Base-by-base conservation (phyloP, 768 basidiomycete genomes). In the Stropharia rugosoannulata region DNA sequence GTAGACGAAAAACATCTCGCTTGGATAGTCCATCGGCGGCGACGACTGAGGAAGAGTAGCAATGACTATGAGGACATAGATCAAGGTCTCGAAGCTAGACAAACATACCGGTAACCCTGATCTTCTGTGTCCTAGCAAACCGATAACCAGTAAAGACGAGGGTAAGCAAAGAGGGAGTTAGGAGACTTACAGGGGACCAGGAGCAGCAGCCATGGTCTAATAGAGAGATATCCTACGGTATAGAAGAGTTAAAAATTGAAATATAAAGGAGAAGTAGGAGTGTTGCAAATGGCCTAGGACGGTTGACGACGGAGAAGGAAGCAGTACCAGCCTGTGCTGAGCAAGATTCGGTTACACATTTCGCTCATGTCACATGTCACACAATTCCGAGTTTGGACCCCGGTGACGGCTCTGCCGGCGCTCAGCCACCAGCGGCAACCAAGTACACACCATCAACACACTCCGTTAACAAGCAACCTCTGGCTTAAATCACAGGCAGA, bases 11-110 rank as follows among this genome's bases (percentile, higher is more conserved):
- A 51, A 96, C 93, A 77, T 97, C 94, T 55, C 94, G 90, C 76
- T 96, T 97, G 45, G 89, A 89, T 16, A 97, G 76, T 12, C 90
- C 90, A 74, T 97, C 95, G 44, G 94, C 97, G 54, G 97, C 96
- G 59, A 99, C 95, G 59, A 95, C 95, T 97, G 64, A 49, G 53
- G 56, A 2, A 49, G 57, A 60, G 16, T 55, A 37, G 50, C 43
- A 45, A 27, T 49, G 53, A 18, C n/a, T 13, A 42, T 53, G 10
- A 52, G 16, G 48, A 10, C 25, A 15, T 29, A n/a, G 22, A 22
- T 2, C 7, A 12, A 36, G 9, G 19, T 39, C 39, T 32, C 27
- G 36, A 45, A 50, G 25, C 10, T 44, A 22, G 7, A n/a, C 37
- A 45, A 51, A 66, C 79, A 42, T 18, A 89, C 90, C 89, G 59